Evolutionary conservation across 164 flowering plant species (phyloP), one percentile per base, ranked within the genome.

Genomic region (Vitis rotundifolia): DNA sequence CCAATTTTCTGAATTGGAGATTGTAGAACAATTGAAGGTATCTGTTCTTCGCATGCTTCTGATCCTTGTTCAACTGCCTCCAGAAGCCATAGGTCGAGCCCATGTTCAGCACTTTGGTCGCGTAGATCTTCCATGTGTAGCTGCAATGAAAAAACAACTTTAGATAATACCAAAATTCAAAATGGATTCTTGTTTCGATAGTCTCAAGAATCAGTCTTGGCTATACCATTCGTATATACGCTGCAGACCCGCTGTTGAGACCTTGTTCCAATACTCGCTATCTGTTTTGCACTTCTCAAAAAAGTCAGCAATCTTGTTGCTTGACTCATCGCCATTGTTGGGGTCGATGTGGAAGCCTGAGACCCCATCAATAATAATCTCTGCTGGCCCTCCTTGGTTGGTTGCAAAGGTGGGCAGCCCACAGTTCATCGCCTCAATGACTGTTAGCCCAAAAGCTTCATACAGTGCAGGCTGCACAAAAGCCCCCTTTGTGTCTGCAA

Each of bases 81-180:
- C 97, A 93, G 72, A 96, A 89, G 58, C 84, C 78, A 69, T 96
- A 93, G 16, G 80, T 80, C 15, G 91, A 81, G 75, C 97, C 97
- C 98, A 96, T 96, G 79, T 88, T 91, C 85, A 96, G 61, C 58
- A 89, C 81, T 68, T 85, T 93, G 67, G 83, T 86, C 31, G 98
- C 99, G 68, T 96, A 93, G n/a, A 96, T 93, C 79, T 93, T 91
- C 99, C 99, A 96, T 64, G 99, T 93, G 59, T 93, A 96, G 87
- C 99, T 96, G 84, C 82, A 80, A 65, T 22, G 66, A 29, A 64
- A 67, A 14, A 54, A 26, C 58, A 9, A 28, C 6, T 9, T 26
- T 52, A 47, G 12, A 26, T n/a, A 16, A 66, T 16, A 6, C 47
- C 8, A 55, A 13, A 31, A 55, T 44, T 4, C 29, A 37, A 37